phyloP scores from a whole-genome alignment of 2,329 filamentous ascomycete species.

The Colletotrichum phormii region DNA sequence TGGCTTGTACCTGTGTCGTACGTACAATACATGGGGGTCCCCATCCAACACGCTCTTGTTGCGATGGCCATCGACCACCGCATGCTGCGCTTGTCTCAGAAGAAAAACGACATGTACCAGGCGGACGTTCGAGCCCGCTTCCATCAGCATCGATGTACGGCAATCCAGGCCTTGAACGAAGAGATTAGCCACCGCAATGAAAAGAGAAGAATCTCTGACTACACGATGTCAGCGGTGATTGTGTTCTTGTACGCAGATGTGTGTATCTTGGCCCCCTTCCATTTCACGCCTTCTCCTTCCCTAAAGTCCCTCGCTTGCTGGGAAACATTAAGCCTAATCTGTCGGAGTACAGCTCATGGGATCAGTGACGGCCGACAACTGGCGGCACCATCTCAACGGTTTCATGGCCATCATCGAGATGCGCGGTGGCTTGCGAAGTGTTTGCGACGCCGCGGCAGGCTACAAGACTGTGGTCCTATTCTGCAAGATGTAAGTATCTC shows the following conservation, averaged over 20 bases:
- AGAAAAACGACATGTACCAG: slow-evolving; percentile 29
- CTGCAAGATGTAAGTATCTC: slow-evolving; percentile 13
- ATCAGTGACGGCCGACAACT: slow-evolving; percentile 45
- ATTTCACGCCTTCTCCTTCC: neutral
- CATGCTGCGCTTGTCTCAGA: slow-evolving; percentile 40
- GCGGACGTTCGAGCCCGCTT: slow-evolving; percentile 42
- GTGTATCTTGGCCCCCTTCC: neutral
- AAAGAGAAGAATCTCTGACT: slow-evolving; percentile 26
- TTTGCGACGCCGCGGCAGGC: neutral
- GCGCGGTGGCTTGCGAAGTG: slow-evolving; percentile 23
- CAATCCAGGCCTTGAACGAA: slow-evolving; percentile 46
- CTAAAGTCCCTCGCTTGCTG: neutral
- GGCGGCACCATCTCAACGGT: slow-evolving; percentile 49
- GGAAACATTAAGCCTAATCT: neutral
- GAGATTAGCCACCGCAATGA: slow-evolving; percentile 38
- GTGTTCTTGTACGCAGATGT: slow-evolving; percentile 30
- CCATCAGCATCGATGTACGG: slow-evolving; percentile 45
- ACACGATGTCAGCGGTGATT: slow-evolving; percentile 15
- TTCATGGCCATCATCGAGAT: slow-evolving; percentile 20
- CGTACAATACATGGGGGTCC: neutral
- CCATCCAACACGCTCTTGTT: slow-evolving; percentile 37
- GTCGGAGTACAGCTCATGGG: slow-evolving; percentile 33
- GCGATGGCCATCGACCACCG: slow-evolving; percentile 49
- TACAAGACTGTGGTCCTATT: slow-evolving; percentile 1
- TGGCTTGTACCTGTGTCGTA: slow-evolving; percentile 15